Evolutionary conservation across 192 early-diverging fungal genomes (phyloP).

Genomic region (Coemansia brasiliensis): DNA sequence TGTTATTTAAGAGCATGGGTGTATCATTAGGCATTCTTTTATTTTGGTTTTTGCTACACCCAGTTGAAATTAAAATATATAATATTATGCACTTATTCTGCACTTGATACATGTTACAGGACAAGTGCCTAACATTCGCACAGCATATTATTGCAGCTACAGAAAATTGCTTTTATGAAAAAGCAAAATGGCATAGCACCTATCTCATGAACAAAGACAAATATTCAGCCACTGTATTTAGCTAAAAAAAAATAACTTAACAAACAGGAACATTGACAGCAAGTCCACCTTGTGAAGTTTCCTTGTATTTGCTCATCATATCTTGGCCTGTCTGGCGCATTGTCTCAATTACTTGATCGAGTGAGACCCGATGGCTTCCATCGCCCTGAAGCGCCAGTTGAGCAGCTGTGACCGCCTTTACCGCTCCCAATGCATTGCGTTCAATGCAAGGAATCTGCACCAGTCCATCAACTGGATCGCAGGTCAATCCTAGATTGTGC

Average conservation of each 20-base stretch:
- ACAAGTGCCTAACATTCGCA: too few species aligned
- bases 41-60: too few species aligned
- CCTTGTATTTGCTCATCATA: slow-evolving; percentile 97
- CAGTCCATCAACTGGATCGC: slow-evolving; percentile 87
- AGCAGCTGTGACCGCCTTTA: slow-evolving; percentile 94
- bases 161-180: too few species aligned
- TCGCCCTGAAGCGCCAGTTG: slow-evolving; percentile 95
- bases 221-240: too few species aligned
- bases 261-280: slow-evolving; percentile 87
- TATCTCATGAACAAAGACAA: too few species aligned
- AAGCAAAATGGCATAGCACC: too few species aligned
- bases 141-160: too few species aligned
- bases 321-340: slow-evolving; percentile 91
- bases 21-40: too few species aligned
- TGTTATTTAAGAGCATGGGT: background rate
- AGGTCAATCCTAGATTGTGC: slow-evolving; percentile 80
- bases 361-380: slow-evolving; percentile 83
- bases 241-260: slow-evolving; percentile 24
- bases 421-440: slow-evolving; percentile 89
- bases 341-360: slow-evolving; percentile 93
- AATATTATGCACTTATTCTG: too few species aligned
- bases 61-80: too few species aligned
- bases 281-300: slow-evolving; percentile 90
- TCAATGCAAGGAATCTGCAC: slow-evolving; percentile 98
- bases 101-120: too few species aligned